Evolutionary conservation across 805 yeast genomes (phyloP), one percentile per base, ranked within the genome.

Genomic region (Crinitomyces ghanaensis): DNA sequence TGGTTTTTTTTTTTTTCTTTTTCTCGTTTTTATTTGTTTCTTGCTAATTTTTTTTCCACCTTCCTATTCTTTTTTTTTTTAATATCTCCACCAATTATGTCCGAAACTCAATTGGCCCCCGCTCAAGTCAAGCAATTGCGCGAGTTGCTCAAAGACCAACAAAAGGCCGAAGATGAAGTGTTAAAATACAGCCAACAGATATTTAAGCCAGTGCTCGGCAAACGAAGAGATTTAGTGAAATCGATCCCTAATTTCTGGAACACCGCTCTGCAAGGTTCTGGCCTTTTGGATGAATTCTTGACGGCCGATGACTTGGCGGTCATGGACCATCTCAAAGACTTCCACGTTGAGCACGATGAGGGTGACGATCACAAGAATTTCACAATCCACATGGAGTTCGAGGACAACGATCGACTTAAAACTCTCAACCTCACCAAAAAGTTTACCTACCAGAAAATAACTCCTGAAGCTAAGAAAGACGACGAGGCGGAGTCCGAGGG

Each of bases 161-260:
- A n/a, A n/a, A n/a, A n/a, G n/a, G n/a, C n/a, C n/a, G n/a, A n/a
- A n/a, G n/a, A n/a, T n/a, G n/a, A n/a, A n/a, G n/a, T n/a, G n/a
- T n/a, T n/a, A n/a, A 28, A 28, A 26, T 38, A 25, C 36, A 40
- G 54, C 25, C 36, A 44, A 16, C 37, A 42, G 36, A 38, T 67
- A 19, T 66, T 83, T 5, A 68, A 66, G 41, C 69, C 74, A 13
- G 62, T 81, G 5, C 83, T 72, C 49, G 60, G 51, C 4, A 56
- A 66, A 37, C 63, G 96, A 44, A 64, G 81, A 16, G 60, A 47
- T 5, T 56, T 68, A n/a, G 61, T 76, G 11, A 36, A 45, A 4
- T 52, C 63, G 3, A 69, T 85, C 27, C 84, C 86, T 1, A 70
- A 71, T 42, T 85, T 88, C 54, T 88, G 97, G 97, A 77, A 80